phyloP scores from a whole-genome alignment of 2,329 filamentous ascomycete genomes.

The Venturia carpophila region DNA sequence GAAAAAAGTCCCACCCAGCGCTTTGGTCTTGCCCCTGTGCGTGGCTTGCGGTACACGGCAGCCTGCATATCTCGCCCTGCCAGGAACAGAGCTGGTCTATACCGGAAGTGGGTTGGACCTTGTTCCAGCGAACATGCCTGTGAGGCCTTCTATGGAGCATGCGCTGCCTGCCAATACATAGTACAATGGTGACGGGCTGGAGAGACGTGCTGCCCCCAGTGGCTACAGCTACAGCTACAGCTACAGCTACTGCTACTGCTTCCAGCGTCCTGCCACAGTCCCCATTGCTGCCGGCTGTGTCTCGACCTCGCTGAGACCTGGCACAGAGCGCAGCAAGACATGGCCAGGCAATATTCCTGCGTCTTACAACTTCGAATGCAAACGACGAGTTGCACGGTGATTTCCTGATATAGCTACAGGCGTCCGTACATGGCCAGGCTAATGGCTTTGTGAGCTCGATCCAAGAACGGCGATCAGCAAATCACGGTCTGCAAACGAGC shows the following conservation, averaged over 20 bases:
- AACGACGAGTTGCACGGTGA: conserved; percentile 13
- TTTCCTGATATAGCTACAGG: conserved; percentile 11
- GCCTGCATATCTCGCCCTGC: conserved; percentile 14
- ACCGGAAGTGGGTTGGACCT: conserved; percentile 9
- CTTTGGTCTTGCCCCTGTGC: not conserved
- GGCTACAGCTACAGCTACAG: no score
- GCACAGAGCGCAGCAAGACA: not conserved
- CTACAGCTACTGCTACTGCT: not conserved
- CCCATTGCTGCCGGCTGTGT: not conserved
- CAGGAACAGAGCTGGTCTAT: conserved; percentile 6
- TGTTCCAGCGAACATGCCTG: conserved; percentile 5
- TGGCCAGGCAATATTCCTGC: not conserved
- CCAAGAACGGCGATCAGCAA: conserved; percentile 2
- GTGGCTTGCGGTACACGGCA: conserved; percentile 13
- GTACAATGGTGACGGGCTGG: not conserved
- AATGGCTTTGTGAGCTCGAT: conserved; percentile 1
- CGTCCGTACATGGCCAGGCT: not conserved
- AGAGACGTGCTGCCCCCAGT: not conserved
- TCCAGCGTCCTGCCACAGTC: not conserved
- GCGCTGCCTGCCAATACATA: conserved; percentile 2
- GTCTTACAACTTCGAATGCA: conserved; percentile 4
- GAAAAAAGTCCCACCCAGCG: conserved; percentile 8
- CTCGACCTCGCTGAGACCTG: not conserved
- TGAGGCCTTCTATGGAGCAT: not conserved
- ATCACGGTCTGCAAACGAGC: not conserved